Percentiles rank a stretch among this genome's conserved stretches.
phyloP scores from a whole-genome alignment of 2,329 filamentous ascomycete genomes.

The Fusarium brachygibbosum region DNA sequence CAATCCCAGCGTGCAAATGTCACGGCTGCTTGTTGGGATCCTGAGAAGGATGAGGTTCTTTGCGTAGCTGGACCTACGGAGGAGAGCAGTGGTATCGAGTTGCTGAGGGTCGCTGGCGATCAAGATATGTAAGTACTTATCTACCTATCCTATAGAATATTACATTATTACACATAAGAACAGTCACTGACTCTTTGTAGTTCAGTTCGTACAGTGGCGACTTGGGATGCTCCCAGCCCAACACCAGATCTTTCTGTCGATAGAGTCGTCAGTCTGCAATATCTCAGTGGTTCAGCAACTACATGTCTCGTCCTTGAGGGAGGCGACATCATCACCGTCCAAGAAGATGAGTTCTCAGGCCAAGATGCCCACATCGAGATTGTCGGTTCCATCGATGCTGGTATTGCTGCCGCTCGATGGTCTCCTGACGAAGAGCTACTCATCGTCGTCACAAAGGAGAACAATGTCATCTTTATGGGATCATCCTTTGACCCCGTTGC shows the following conservation, averaged over 20 bases:
- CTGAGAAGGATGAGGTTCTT: constrained; percentile 80
- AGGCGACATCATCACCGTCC: constrained; percentile 89
- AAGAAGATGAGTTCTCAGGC: constrained; percentile 66
- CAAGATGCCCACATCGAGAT: constrained; percentile 89
- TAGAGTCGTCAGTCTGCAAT: constrained; percentile 81
- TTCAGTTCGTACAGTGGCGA: constrained; percentile 69
- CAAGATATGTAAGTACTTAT: constrained; percentile 58
- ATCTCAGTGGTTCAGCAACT: constrained; percentile 83
- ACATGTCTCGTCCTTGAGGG: constrained; percentile 88
- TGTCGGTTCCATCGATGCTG: constrained; percentile 91
- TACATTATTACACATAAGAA: neutral
- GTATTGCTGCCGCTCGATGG: constrained; percentile 91
- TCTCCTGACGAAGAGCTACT: constrained; percentile 95
- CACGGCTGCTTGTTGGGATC: constrained; percentile 88
- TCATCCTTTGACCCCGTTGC: constrained; percentile 87
- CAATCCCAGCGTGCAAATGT: constrained; percentile 74
- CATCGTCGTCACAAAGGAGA: constrained; percentile 82
- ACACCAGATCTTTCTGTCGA: constrained; percentile 82
- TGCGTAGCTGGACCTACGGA: constrained; percentile 86
- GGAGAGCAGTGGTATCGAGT: constrained; percentile 78
- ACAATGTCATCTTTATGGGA: constrained; percentile 92
- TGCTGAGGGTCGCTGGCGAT: constrained; percentile 68
- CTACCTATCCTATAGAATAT: constrained; percentile 2
- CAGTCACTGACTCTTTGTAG: constrained; percentile 37
- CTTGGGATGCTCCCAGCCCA: constrained; percentile 90